phyloP scores from a whole-genome alignment of 805 yeast genomes.

The Millerago galiae region DNA sequence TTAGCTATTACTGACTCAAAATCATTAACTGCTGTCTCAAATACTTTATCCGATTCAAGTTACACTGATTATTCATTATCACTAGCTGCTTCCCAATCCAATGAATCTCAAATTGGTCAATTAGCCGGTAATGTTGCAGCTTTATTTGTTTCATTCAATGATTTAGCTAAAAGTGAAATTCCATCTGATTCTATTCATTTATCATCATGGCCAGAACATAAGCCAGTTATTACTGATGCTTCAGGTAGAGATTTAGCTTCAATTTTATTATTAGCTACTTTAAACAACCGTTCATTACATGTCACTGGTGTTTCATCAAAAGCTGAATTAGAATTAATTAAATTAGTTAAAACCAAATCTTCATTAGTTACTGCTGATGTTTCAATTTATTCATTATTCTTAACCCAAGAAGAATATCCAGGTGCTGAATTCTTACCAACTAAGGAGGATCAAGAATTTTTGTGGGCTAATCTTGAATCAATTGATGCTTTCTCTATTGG shows the following conservation, averaged over 20 bases:
- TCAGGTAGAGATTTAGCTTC: conserved; percentile 90
- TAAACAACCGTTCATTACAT: conserved; percentile 80
- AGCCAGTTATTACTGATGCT: conserved; percentile 90
- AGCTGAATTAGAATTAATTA: conserved; percentile 77
- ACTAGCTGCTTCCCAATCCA: conserved; percentile 74
- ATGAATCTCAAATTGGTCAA: conserved; percentile 54
- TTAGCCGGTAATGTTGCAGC: conserved; percentile 68
- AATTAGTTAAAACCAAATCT: conserved; percentile 78
- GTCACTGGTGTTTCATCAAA: conserved; percentile 77
- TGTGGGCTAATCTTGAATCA: conserved; percentile 68
- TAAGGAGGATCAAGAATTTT: conserved; percentile 68
- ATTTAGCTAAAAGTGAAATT: conserved; percentile 56
- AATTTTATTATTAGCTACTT: conserved; percentile 78
- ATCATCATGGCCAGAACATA: conserved; percentile 74
- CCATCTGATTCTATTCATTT: conserved; percentile 76
- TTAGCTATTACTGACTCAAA: conserved; percentile 57
- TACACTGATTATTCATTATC: conserved; percentile 79
- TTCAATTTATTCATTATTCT: conserved; percentile 69
- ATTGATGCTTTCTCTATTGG: conserved; percentile 90
- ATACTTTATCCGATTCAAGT: conserved; percentile 47
- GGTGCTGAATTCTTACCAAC: conserved; percentile 73
- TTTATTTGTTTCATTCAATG: conserved; percentile 74
- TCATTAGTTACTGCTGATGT: conserved; percentile 88
- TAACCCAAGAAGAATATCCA: conserved; percentile 65
- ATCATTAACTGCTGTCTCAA: conserved; percentile 56